Evolutionary conservation across 2,329 filamentous ascomycete genomes (phyloP), one percentile per base, ranked within the genome.

Genomic region (Hypoxylon sp.): DNA sequence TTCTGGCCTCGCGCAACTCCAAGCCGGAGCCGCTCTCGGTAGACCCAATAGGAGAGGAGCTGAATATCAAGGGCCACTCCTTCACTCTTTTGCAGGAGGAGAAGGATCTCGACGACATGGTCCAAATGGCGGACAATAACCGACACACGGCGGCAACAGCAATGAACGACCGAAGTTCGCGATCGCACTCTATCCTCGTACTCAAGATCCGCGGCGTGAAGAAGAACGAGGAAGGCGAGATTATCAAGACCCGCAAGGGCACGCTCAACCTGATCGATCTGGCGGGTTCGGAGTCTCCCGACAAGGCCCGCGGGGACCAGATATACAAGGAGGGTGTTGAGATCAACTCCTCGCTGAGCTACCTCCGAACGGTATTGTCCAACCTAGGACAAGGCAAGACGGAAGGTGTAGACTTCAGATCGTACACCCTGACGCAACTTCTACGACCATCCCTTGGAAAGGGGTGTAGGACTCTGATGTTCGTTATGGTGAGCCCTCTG

Each of bases 381-480:
- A 93, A 93, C 0, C 85, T 99, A n/a, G 94, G 94, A 13, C 88
- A 90, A 66, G 92, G 92, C 58, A 88, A 89, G 68, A 87, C 85
- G 22, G 86, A 85, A 5, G 94, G 97, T 73, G 87, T 99, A 46
- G 95, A 95, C 1, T 99, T 98, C 80, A 85, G 95, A 56, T 98
- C 98, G 80, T 97, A 92, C 71, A 98, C 97, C 86, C 85, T 99
- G 68, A 99, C 95, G 7, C 97, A 97, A 74, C 85, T 99, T 48
- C 85, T 99, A 37, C 93, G 98, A 86, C 96, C 95, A 75, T 97
- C 93, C 2, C 83, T 99, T 6, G 94, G 95, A 3, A 95, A 95
- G 15, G 97, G 97, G 77, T 95, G 91, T 71, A 97, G 97, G 80
- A 99, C 95, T 0, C 89, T 99, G 72, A 99, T 99, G 95, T 97